Conservation (phyloP, 164 flowering plant species). For the Vitis rupestris region DNA sequence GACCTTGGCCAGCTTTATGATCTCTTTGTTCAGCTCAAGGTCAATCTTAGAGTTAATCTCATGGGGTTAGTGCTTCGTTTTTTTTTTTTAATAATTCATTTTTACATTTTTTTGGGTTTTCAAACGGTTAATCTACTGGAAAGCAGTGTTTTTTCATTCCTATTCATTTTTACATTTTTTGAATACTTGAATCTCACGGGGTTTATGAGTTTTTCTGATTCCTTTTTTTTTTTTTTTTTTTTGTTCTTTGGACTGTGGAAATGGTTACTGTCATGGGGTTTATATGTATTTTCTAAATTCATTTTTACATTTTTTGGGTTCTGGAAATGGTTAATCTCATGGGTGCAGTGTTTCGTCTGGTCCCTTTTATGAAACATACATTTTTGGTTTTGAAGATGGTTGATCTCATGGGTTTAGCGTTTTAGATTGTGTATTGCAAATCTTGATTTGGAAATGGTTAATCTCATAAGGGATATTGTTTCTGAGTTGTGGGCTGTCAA, state of each 20-base stretch:
- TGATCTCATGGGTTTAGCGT: background rate
- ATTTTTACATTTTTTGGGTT: background rate
- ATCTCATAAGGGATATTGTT: too few relatives aligned
- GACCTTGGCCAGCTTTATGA: constrained; percentile 95
- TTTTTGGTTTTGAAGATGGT: background rate
- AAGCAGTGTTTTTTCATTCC: background rate
- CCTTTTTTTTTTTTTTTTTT: background rate
- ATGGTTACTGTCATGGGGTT: too few relatives aligned
- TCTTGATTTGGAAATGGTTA: too few relatives aligned
- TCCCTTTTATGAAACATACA: background rate
- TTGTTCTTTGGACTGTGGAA: background rate
- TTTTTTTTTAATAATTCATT: background rate
- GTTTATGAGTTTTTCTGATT: background rate
- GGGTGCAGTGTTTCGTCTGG: background rate
- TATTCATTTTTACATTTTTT: background rate
- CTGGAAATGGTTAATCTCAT: background rate
- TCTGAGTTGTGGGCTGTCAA: too few relatives aligned
- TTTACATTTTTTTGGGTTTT: background rate
- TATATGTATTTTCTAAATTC: too few relatives aligned
- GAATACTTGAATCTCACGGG: background rate
- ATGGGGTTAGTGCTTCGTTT: constrained; percentile 61
- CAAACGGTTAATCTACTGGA: too few relatives aligned
- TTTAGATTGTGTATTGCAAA: too few relatives aligned
- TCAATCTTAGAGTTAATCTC: constrained; percentile 88
- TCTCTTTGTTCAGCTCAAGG: constrained; percentile 89